These are phyloP conservation scores for Phytopythium helicoides DNA, from an alignment of 352 stramenopile genomes.

Conservation along the genomic window DNA sequence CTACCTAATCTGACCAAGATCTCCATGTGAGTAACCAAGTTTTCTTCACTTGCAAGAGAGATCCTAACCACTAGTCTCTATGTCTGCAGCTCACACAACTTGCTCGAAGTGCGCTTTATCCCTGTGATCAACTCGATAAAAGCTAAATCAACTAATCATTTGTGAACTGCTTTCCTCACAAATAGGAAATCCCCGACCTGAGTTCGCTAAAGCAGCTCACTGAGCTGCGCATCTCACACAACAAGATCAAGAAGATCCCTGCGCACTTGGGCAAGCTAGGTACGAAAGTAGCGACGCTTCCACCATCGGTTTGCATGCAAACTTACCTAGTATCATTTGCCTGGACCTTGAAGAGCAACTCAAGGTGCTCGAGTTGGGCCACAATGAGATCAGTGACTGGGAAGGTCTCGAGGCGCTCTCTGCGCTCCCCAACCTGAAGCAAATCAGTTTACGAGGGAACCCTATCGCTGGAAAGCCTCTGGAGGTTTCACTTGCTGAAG, in stretches of 20 bases:
- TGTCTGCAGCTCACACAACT: slow-evolving; percentile 65
- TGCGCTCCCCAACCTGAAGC: slow-evolving; percentile 60
- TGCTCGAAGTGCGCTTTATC: slow-evolving; percentile 34
- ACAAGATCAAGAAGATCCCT: slow-evolving; percentile 70
- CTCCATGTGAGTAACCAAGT: slow-evolving; percentile 54
- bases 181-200: slow-evolving; percentile 59
- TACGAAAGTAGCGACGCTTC: too few relatives aligned
- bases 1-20: slow-evolving; percentile 81
- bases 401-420: slow-evolving; percentile 62
- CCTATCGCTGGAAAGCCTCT: slow-evolving; percentile 63
- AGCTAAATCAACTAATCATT: neutral
- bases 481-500: slow-evolving; percentile 11
- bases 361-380: slow-evolving; percentile 77
- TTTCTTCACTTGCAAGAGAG: slow-evolving; percentile 7
- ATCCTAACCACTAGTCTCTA: slow-evolving; percentile 1
- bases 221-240: slow-evolving; percentile 82
- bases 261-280: slow-evolving; percentile 57
- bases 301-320: too few relatives aligned
- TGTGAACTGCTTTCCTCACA: neutral
- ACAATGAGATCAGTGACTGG: slow-evolving; percentile 85
- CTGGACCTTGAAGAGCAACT: slow-evolving; percentile 47
- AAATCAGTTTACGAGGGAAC: slow-evolving; percentile 81
- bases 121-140: neutral
- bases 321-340: neutral
- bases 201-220: slow-evolving; percentile 60